These are phyloP conservation scores for Lasiodiplodia sp. DNA, from an alignment of 2,329 filamentous ascomycete genomes.

Conservation along the genomic window DNA sequence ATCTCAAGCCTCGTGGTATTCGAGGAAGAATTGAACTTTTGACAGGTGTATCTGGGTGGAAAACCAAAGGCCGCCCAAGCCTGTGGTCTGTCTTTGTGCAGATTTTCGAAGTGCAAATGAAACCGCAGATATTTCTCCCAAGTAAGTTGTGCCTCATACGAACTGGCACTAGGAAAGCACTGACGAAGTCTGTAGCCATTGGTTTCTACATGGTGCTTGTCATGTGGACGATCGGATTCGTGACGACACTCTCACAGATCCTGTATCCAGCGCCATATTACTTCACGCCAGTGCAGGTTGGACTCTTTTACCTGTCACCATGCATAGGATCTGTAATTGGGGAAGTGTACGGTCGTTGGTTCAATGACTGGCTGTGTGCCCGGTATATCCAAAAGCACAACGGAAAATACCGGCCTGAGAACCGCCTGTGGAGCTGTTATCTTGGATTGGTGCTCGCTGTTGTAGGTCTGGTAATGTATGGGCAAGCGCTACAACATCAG, in stretches of 20 bases:
- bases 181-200: neutral
- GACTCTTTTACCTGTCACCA: slow-evolving; percentile 44
- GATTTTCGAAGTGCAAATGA: slow-evolving; percentile 1
- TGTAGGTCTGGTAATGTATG: slow-evolving; percentile 43
- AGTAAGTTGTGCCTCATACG: neutral
- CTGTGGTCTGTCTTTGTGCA: neutral
- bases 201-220: slow-evolving; percentile 35
- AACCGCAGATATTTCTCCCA: slow-evolving; percentile 8
- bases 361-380: slow-evolving; percentile 45
- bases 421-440: slow-evolving; percentile 43
- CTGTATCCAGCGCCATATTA: slow-evolving; percentile 34
- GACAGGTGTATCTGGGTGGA: slow-evolving; percentile 7
- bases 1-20: slow-evolving; percentile 10
- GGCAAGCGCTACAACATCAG: slow-evolving; percentile 43
- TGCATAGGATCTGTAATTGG: slow-evolving; percentile 44
- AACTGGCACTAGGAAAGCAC: neutral
- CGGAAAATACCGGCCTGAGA: slow-evolving; percentile 37
- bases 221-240: slow-evolving; percentile 40
- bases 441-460: slow-evolving; percentile 42
- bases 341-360: slow-evolving; percentile 45
- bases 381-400: slow-evolving; percentile 42
- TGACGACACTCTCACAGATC: slow-evolving; percentile 37
- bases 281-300: slow-evolving; percentile 34
- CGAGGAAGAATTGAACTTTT: slow-evolving; percentile 7
- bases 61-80: neutral